phyloP scores from a whole-genome alignment of 768 basidiomycete genomes.

The Phlebiopsis gigantea region DNA sequence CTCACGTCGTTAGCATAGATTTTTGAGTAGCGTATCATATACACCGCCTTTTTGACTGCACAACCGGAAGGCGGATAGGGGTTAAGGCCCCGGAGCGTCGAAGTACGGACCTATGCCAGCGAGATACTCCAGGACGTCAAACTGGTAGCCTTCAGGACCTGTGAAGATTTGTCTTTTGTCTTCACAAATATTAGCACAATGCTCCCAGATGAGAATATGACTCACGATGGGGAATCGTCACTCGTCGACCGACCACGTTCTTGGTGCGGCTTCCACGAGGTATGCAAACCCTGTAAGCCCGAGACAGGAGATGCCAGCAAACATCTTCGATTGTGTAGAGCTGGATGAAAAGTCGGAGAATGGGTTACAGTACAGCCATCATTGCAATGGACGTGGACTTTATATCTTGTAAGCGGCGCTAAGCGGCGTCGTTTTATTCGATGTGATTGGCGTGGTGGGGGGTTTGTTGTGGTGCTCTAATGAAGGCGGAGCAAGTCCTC shows the following conservation, averaged over 20 bases:
- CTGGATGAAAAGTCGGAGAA: too few species aligned
- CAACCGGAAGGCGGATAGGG: conserved; percentile 12
- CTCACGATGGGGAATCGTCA: not conserved
- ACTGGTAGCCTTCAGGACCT: not conserved
- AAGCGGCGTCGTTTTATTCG: not conserved
- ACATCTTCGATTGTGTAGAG: too few species aligned
- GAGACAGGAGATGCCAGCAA: not conserved
- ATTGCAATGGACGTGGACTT: too few species aligned
- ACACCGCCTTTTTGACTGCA: conserved; percentile 13
- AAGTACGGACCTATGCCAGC: conserved; percentile 18
- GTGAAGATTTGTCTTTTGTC: not conserved
- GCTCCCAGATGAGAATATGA: not conserved
- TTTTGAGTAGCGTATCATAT: conserved; percentile 17
- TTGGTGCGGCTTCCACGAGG: not conserved
- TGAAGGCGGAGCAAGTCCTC: not conserved
- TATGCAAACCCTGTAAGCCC: not conserved
- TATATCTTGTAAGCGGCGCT: too few species aligned
- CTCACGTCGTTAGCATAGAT: conserved; percentile 16
- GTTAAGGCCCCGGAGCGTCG: conserved; percentile 15
- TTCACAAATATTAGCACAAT: too few species aligned
- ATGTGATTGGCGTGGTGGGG: not conserved
- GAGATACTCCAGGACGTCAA: not conserved
- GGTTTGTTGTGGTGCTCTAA: not conserved
- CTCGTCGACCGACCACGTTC: not conserved
- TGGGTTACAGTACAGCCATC: too few species aligned